Conservation (phyloP, 495 filamentous ascomycete species). For the Pyrenopolyporus hunteri region DNA sequence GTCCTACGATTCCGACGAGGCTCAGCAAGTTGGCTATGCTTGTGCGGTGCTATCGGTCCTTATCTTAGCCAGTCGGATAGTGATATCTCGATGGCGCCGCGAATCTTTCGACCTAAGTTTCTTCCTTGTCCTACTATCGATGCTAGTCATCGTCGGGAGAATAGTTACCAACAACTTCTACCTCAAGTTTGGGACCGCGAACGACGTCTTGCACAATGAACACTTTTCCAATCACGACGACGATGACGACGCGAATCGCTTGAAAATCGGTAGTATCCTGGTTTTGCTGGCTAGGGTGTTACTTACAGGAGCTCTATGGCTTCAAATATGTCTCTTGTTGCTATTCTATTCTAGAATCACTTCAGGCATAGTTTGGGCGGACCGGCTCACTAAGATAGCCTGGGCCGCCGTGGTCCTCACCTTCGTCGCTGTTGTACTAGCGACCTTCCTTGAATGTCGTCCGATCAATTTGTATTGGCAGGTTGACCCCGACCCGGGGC, state of each 20-base stretch:
- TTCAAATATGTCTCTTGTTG: constrained; percentile 52
- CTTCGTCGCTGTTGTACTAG: constrained; percentile 45
- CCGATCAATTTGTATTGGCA: constrained; percentile 54
- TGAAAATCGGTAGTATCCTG: constrained; percentile 34
- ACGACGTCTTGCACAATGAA: constrained; percentile 28
- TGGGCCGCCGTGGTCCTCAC: constrained; percentile 43
- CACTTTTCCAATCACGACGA: constrained; percentile 11
- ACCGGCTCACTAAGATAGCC: constrained; percentile 43
- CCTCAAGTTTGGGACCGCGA: constrained; percentile 29
- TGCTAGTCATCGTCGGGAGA: constrained; percentile 28
- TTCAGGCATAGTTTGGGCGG: constrained; percentile 43
- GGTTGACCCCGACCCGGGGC: constrained; percentile 48
- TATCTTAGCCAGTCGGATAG: constrained; percentile 28
- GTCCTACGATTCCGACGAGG: constrained; percentile 22
- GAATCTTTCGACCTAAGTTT: constrained; percentile 35
- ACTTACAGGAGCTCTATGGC: constrained; percentile 42
- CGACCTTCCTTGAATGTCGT: constrained; percentile 54
- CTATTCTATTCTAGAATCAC: constrained; percentile 50
- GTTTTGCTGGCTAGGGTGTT: constrained; percentile 34
- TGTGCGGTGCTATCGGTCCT: constrained; percentile 26
- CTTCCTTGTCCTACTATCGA: constrained; percentile 31
- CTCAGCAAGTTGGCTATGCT: constrained; percentile 29
- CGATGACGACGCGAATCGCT: constrained; percentile 1
- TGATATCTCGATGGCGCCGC: constrained; percentile 35
- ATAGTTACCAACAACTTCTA: constrained; percentile 31